These are phyloP conservation scores for Flaveria floridana DNA, from an alignment of 140 eudicot genomes.

Conservation along the genomic window DNA sequence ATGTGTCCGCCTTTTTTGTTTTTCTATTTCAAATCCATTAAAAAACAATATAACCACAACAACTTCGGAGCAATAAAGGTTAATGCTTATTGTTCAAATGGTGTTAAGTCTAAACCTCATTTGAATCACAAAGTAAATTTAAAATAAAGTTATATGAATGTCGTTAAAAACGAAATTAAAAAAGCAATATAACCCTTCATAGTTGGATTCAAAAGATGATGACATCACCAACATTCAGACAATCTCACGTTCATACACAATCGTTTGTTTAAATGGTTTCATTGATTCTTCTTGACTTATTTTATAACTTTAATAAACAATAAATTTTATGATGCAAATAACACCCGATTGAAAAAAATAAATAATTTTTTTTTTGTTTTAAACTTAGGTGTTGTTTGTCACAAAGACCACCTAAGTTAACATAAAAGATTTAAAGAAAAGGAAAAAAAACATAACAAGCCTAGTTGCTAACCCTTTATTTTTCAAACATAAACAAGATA, in stretches of 20 bases:
- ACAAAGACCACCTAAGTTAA: not conserved
- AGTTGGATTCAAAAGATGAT: not conserved
- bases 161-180: too few species aligned
- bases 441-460: not conserved
- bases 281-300: not conserved
- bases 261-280: not conserved
- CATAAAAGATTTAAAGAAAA: too few species aligned
- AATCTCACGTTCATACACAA: constrained; percentile 3
- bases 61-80: too few species aligned
- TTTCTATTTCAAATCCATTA: not conserved
- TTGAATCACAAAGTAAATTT: too few species aligned
- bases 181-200: not conserved
- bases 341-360: too few species aligned
- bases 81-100: too few species aligned
- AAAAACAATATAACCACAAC: not conserved
- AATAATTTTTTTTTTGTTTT: too few species aligned
- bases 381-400: not conserved
- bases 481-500: too few species aligned
- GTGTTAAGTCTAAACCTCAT: too few species aligned
- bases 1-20: not conserved
- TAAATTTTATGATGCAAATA: too few species aligned
- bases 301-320: not conserved
- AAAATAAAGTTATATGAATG: too few species aligned
- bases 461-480: not conserved
- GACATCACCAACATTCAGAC: not conserved